Base-by-base conservation (phyloP, 768 basidiomycete genomes). In the Leccinum sublutescens region DNA sequence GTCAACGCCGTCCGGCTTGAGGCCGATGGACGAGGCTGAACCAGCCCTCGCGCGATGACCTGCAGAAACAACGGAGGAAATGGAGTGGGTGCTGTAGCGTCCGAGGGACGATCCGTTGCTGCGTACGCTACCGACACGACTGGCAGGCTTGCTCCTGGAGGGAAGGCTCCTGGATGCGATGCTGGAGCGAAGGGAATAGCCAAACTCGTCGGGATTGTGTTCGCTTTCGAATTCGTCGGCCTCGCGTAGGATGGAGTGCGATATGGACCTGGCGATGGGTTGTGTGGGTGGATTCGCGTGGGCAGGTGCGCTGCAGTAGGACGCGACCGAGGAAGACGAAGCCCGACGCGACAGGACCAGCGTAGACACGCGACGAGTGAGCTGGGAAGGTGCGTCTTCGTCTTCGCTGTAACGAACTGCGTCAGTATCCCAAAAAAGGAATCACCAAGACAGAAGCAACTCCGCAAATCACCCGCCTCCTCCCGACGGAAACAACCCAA, bases 371-470 rank as follows among this genome's bases (percentile, higher is more conserved):
- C 86, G 83, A 10, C 81, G 78, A 0, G 87, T 88, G 12, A 89
- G 79, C 2, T 84, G 79, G 0, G 85, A 87, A 5, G 87, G 87
- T 0, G 87, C 86, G 58, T 87, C 85, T 76, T 89, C 87, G 70
- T 88, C 87, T 75, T 88, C 87, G 56, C 86, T 87, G 69, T 55
- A 68, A 56, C 27, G 14, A 15, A 6, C 25, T 33, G 7, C 15
- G 50, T 63, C 53, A 55, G 6, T 45, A 21, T 50, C 57, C 50
- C 52, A 10, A 10, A 55, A 52, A 60, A 55, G 33, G 60, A 57
- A 33, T 34, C 23, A 56, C 10, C 36, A 63, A 53, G 8, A 56
- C 48, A 51, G 50, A 60, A 66, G 62, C 53, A 63, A 48, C 23
- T 54, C 57, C 54, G 58, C 55, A 54, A 34, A 55, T 38, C 60